Base-by-base conservation (phyloP, 1,139 yeast species). In the Debaryomyces coudertii region DNA sequence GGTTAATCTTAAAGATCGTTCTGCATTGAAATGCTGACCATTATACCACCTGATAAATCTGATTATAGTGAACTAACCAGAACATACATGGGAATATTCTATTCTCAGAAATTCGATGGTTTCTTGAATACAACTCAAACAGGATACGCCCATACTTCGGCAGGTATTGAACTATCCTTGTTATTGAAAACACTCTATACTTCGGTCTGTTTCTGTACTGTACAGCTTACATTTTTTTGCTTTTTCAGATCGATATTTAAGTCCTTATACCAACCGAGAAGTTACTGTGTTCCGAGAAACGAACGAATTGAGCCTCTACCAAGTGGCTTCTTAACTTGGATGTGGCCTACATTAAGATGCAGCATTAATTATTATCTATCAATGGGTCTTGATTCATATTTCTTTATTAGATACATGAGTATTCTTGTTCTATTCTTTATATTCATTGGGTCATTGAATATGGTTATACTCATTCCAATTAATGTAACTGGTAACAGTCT, bases 341-440 rank as follows among this genome's bases (percentile, higher is more conserved):
- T 80, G 0, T 34, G 58, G 3, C 80, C 81, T 0, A 68, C 78
- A 0, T 44, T 78, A 39, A 54, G 57, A 15, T 58, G 64, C 23
- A 70, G 74, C 8, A 68, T 77, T 14, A 69, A 71, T 15, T 65
- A 71, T 36, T 83, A 78, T 55, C 55, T 73, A 35, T 57, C 69
- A 3, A 61, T 72, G 54, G 90, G 90, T 0, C 58, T 85, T n/a
- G 92, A 86, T 60, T 78, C 87, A 0, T 85, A 82, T 56, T 79
- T 82, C 53, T 82, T 85, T 52, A 54, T 85, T 3, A 61, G 90
- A 45, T 85, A 73, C 53, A 60, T 85, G 35, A 68, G 71, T 43
- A 65, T 81, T 2, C 53, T 84, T 18, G 57, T 77, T 29, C 53
- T 77, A 2, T 73, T 81, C 47, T 84, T 84, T 53, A 47, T 68